These are phyloP conservation scores for Entrophospora sp. DNA, from an alignment of 192 early-diverging fungal species.

Conservation along the genomic window DNA sequence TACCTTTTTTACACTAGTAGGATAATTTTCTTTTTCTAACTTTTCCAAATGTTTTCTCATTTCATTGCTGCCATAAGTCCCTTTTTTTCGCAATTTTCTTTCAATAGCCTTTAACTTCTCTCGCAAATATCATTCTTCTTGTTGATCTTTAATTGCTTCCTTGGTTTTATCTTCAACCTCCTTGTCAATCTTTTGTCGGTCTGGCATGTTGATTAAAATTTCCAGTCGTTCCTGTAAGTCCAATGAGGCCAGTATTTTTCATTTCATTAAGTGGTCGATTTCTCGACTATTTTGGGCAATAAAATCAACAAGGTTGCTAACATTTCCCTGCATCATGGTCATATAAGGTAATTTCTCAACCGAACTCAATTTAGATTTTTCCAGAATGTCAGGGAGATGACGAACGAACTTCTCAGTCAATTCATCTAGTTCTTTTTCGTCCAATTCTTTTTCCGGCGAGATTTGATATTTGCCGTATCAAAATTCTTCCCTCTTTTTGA, in stretches of 20 bases:
- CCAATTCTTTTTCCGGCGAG: not conserved
- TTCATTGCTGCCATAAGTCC: not conserved
- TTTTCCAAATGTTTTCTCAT: slow-evolving; percentile 11
- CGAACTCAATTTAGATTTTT: slow-evolving; percentile 7
- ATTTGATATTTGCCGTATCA: slow-evolving; percentile 3
- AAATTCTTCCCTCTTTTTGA: not conserved
- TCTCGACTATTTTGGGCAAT: slow-evolving; percentile 12
- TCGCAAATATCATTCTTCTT: slow-evolving; percentile 8
- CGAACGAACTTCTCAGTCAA: slow-evolving; percentile 13
- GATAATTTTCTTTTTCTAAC: slow-evolving; percentile 4
- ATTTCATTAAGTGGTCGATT: slow-evolving; percentile 11
- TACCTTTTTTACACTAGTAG: not conserved
- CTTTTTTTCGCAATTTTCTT: not conserved
- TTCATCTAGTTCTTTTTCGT: not conserved
- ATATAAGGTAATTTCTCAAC: not conserved
- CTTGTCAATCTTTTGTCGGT: slow-evolving; percentile 16
- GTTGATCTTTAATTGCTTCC: not conserved
- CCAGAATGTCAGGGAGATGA: slow-evolving; percentile 1
- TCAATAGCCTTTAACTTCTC: slow-evolving; percentile 14
- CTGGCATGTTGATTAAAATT: slow-evolving; percentile 13
- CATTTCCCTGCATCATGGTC: slow-evolving; percentile 8
- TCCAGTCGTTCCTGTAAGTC: slow-evolving; percentile 1
- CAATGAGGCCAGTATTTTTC: slow-evolving; percentile 9
- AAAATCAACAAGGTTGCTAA: slow-evolving; percentile 5
- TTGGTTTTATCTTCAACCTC: slow-evolving; percentile 7